These are phyloP conservation scores for Trichoderma sp. DNA, from an alignment of 2,329 filamentous ascomycete genomes.

Conservation along the genomic window DNA sequence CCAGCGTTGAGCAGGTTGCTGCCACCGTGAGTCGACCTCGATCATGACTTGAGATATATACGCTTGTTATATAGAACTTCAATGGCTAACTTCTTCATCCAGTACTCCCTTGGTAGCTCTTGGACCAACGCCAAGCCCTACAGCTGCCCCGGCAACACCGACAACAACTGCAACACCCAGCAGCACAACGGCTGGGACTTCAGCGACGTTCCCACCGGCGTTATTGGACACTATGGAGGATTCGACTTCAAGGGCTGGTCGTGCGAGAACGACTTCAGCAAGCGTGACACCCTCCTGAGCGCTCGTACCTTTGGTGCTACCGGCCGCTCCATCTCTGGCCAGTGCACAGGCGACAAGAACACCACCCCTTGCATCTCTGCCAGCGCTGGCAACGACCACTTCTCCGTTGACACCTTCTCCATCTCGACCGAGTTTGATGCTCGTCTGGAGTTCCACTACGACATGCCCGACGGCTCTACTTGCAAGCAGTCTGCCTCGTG, in stretches of 20 bases:
- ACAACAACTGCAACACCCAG: slow-evolving; percentile 72
- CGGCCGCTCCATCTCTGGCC: slow-evolving; percentile 56
- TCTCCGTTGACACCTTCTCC: slow-evolving; percentile 74
- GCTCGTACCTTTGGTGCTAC: slow-evolving; percentile 50
- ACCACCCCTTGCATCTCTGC: slow-evolving; percentile 59
- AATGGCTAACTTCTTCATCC: neutral
- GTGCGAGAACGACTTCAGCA: slow-evolving; percentile 58
- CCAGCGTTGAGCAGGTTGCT: slow-evolving; percentile 48
- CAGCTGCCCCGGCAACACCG: slow-evolving; percentile 65
- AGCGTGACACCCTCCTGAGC: slow-evolving; percentile 55
- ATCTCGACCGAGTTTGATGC: slow-evolving; percentile 72
- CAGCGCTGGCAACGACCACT: slow-evolving; percentile 46
- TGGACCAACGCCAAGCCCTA: slow-evolving; percentile 46
- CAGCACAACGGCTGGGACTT: slow-evolving; percentile 73
- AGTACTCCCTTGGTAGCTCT: slow-evolving; percentile 21
- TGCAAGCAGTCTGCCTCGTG: slow-evolving; percentile 78
- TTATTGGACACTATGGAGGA: slow-evolving; percentile 64
- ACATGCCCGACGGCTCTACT: slow-evolving; percentile 74
- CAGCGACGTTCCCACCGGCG: slow-evolving; percentile 57
- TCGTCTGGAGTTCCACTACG: slow-evolving; percentile 81
- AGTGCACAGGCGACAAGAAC: slow-evolving; percentile 44
- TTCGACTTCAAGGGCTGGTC: slow-evolving; percentile 72
- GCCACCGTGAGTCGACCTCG: slow-evolving; percentile 40
- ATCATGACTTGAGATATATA: neutral
- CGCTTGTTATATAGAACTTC: neutral